These are phyloP conservation scores for Helicocarpus griseus DNA, from an alignment of 2,329 filamentous ascomycete species.

Conservation along the genomic window DNA sequence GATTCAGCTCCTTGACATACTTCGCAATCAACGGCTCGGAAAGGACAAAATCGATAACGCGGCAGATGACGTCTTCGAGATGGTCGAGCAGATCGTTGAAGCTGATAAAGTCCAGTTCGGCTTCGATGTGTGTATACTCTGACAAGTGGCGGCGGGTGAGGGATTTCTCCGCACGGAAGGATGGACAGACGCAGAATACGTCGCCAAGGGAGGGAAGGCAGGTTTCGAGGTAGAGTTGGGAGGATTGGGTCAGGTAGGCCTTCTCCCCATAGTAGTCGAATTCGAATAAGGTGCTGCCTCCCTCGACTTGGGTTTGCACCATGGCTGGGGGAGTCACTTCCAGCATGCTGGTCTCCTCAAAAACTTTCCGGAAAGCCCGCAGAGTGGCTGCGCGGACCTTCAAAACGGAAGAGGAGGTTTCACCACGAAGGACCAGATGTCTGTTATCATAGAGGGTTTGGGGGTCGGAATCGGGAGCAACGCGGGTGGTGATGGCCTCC, in stretches of 20 bases:
- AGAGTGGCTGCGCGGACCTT: constrained; percentile 75
- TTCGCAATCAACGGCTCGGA: constrained; percentile 62
- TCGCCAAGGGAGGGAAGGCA: constrained; percentile 82
- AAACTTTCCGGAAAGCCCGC: constrained; percentile 68
- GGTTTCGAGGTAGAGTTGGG: constrained; percentile 95
- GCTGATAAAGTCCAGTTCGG: constrained; percentile 88
- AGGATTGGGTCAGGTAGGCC: constrained; percentile 92
- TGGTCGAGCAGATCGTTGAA: constrained; percentile 84
- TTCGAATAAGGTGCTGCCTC: constrained; percentile 80
- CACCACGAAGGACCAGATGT: constrained; percentile 76
- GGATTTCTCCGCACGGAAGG: constrained; percentile 95
- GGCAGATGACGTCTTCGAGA: constrained; percentile 78
- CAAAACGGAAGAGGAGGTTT: constrained; percentile 75
- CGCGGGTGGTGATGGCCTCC: constrained; percentile 81
- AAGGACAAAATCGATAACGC: constrained; percentile 69
- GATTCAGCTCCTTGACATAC: constrained; percentile 80
- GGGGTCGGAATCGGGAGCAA: constrained; percentile 57
- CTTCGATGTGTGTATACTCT: constrained; percentile 96
- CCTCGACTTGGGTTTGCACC: constrained; percentile 92
- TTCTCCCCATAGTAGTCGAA: constrained; percentile 83
- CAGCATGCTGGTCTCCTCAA: constrained; percentile 64
- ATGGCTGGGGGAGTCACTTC: constrained; percentile 85
- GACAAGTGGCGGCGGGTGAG: constrained; percentile 87
- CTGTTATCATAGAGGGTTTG: constrained; percentile 71
- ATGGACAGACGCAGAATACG: constrained; percentile 97